A percentile compares a stretch with the other conserved stretches of the same genome.
phyloP scores from a whole-genome alignment of 331 rosid species.

The Stylosanthes scabra region DNA sequence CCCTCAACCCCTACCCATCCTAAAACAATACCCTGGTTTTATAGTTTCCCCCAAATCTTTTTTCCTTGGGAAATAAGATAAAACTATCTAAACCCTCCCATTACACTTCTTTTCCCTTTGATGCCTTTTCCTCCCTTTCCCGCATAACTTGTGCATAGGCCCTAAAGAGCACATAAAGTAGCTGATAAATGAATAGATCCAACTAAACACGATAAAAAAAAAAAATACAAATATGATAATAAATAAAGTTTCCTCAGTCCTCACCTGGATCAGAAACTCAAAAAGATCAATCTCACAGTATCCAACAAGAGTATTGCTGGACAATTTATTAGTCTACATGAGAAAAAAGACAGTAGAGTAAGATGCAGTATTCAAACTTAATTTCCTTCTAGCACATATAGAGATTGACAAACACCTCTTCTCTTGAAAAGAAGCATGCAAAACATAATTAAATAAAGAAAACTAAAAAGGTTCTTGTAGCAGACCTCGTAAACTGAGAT shows the following conservation, averaged over 20 bases:
- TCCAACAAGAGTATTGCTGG: slow-evolving; percentile 83
- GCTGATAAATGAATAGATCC: slow-evolving; percentile 20
- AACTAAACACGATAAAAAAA: background rate
- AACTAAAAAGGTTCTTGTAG: slow-evolving; percentile 22
- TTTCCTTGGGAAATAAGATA: too few relatives aligned
- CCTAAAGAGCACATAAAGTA: slow-evolving; percentile 27
- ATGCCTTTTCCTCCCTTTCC: too few relatives aligned
- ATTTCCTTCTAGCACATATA: background rate
- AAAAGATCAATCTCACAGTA: slow-evolving; percentile 90
- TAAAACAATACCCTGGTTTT: too few relatives aligned
- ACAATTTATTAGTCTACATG: slow-evolving; percentile 83
- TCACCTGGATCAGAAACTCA: slow-evolving; percentile 77
- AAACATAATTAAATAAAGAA: slow-evolving; percentile 32
- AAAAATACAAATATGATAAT: background rate
- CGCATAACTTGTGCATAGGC: too few relatives aligned
- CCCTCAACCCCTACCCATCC: too few relatives aligned
- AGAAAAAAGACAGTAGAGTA: slow-evolving; percentile 37
- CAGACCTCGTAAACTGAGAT: slow-evolving; percentile 89
- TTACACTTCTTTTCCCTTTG: too few relatives aligned
- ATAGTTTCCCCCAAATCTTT: too few relatives aligned
- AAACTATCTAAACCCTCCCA: too few relatives aligned
- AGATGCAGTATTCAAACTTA: slow-evolving; percentile 15
- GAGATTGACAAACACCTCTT: background rate
- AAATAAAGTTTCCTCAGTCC: slow-evolving; percentile 40
- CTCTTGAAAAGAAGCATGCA: slow-evolving; percentile 25